These are phyloP conservation scores for Citrullus mucosospermus DNA, from an alignment of 306 rosid genomes.

Conservation along the genomic window DNA sequence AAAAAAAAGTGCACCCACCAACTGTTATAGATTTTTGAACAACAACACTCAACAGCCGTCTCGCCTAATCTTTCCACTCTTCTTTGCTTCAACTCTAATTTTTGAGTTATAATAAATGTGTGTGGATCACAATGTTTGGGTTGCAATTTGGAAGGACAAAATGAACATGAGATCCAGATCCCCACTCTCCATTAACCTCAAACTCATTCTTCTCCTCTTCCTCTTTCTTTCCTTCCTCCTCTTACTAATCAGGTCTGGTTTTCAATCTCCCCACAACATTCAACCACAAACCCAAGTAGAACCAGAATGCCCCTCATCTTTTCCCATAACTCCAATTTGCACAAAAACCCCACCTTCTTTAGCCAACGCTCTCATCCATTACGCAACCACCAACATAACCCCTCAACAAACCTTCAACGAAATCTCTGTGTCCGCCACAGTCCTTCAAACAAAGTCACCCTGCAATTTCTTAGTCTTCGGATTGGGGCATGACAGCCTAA, in stretches of 20 bases:
- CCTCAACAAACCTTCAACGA: conserved; percentile 74
- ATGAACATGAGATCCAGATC: conserved; percentile 25
- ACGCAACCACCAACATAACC: conserved; percentile 67
- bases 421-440: conserved; percentile 54
- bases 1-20: conserved; percentile 5
- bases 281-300: conserved; percentile 19
- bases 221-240: conserved; percentile 27
- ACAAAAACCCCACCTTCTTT: conserved; percentile 59
- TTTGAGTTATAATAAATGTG: background rate
- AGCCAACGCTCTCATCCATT: conserved; percentile 66
- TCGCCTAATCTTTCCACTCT: background rate
- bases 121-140: background rate
- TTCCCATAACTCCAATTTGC: conserved; percentile 32
- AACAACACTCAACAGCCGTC: background rate
- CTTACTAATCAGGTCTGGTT: conserved; percentile 32
- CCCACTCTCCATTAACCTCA: conserved; percentile 30
- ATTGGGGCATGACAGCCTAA: conserved; percentile 78
- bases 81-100: conserved; percentile 14
- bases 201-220: conserved; percentile 31
- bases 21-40: background rate
- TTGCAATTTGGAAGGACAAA: background rate
- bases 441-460: conserved; percentile 57
- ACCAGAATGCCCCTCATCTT: conserved; percentile 17
- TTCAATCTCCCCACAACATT: conserved; percentile 25
- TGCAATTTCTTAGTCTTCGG: conserved; percentile 88